phyloP scores from a whole-genome alignment of 164 flowering plant species.

The Stephania yunnanensis region DNA sequence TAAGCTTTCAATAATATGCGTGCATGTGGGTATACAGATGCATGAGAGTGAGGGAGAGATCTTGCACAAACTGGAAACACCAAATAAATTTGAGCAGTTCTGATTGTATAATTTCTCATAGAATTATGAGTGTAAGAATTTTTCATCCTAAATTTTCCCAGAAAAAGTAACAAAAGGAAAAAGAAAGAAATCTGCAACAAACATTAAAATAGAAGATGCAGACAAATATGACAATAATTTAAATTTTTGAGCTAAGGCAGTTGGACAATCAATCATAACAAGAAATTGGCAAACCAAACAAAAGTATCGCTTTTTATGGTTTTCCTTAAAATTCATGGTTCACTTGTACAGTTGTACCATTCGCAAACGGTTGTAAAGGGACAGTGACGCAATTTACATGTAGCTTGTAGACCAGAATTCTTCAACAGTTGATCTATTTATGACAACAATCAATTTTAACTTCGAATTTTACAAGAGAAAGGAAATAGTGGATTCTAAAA shows the following conservation, averaged over 20 bases:
- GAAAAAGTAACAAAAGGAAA: not conserved
- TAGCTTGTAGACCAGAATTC: not conserved
- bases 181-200: not conserved
- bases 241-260: not conserved
- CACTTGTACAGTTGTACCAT: not conserved
- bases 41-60: no score
- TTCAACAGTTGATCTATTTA: not conserved
- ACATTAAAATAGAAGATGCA: not conserved
- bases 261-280: not conserved
- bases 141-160: not conserved
- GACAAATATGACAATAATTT: not conserved
- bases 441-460: not conserved
- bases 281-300: not conserved
- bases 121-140: no score
- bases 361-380: not conserved
- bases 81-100: no score
- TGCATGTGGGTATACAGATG: no score
- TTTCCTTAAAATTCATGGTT: not conserved
- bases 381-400: not conserved
- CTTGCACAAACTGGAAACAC: no score
- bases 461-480: not conserved
- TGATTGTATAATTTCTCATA: no score
- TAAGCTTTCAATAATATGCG: no score
- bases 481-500: not conserved
- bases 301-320: not conserved